Base-by-base conservation (phyloP, 202 grass and related monocot species). In the Zizania palustris region DNA sequence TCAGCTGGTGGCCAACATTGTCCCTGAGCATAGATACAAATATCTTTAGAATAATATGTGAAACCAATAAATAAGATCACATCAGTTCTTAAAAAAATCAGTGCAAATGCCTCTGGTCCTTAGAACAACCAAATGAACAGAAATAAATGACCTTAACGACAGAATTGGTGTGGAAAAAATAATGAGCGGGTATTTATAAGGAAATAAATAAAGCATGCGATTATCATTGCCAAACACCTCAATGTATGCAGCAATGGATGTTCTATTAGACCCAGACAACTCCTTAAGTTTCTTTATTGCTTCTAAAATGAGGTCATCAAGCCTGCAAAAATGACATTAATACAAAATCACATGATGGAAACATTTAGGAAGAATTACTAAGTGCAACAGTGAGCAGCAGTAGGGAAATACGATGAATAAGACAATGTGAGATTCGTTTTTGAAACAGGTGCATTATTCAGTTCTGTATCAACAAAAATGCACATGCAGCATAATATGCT, bases 231-330 rank as follows among this genome's bases (percentile, higher is more conserved):
- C 5, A 55, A 19, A 56, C 74, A 99, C 92, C 96, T 99, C 92
- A 71, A 99, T 99, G 60, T 95, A 95, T 65, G 68, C 28, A 28
- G 92, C 78, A 81, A 99, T 90, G 63, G 89, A 41, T 65, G 77
- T 82, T 78, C 90, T 88, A 80, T 79, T 90, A 83, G 96, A 95
- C 14, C 92, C 89, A 34, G 79, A 81, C 63, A 77, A 75, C 55
- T 90, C 87, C 5, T 94, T 91, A 62, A 90, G 65, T 22, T 79
- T 90, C 56, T 60, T 87, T 87, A 99, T 83, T 78, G 91, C 96
- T 83, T 99, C 96, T 34, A 95, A 60, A 71, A 99, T 95, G 63
- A 92, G 75, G 46, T 87, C 91, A 82, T 90, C 87, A 61, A 95
- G 82, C 81, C 96, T 99, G 74, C 48, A 77, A 55, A 55, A 73